Evolutionary conservation across 2,329 filamentous ascomycete genomes (phyloP), one percentile per base, ranked within the genome.

Genomic region (Orbilia blumenaviensis): DNA sequence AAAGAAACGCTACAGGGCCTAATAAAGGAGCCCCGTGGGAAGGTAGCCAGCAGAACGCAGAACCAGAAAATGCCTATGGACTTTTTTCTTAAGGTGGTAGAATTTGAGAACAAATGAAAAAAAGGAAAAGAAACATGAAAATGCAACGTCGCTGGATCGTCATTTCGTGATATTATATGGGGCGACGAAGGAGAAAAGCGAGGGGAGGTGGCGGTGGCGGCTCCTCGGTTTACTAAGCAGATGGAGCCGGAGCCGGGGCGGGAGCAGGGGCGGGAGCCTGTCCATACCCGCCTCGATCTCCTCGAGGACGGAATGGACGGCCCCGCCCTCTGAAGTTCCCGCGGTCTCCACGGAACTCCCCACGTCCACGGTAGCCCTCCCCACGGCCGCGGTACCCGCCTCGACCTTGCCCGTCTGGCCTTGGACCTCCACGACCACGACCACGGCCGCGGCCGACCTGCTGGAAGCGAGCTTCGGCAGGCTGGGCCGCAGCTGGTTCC

Each of bases 291-390:
- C 74, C 74, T 60, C 74, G 61, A 36, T 77, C 73, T 12, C 74
- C 67, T 48, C 67, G 61, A 25, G 67, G 69, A 82, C 85, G 79
- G 74, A 56, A 68, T 21, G 82, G 81, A 62, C 82, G 80, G 32
- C 83, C 83, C 64, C 85, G 84, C 42, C 58, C 67, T 25, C 63
- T 54, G 29, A 68, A 75, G 21, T 41, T 41, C 23, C 71, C 71
- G 41, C 75, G 62, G 12, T 77, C 66, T 46, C 61, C 75, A 63
- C 76, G 78, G 44, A 77, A 78, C 32, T 81, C 80, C 66, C 81
- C 81, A 77, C 82, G 79, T 18, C 86, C 85, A 66, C 86, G 85
- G 76, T 83, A 83, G 38, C 86, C 81, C 36, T 82, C 81, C 56
- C 82, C 79, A 66, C 80, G 79, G 41, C 80, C 78, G 61, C 81